Conservation (phyloP, 164 flowering plant species). For the Hamamelis virginiana region DNA sequence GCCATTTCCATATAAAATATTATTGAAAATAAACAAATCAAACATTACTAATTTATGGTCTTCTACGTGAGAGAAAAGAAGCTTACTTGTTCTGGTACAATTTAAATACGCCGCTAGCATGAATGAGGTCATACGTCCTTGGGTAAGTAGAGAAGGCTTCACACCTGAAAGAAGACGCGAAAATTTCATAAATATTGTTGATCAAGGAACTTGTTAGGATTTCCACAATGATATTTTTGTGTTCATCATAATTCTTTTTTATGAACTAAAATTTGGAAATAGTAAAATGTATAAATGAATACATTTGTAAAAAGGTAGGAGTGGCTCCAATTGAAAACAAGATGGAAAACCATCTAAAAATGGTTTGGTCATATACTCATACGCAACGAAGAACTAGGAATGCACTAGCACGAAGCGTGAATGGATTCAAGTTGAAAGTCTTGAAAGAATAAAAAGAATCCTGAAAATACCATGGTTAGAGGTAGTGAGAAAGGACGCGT, state of each 20-base stretch:
- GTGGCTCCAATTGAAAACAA: no score
- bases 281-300: no score
- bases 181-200: neutral
- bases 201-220: neutral
- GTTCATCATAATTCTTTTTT: neutral
- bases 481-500: no score
- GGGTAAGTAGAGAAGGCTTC: conserved; percentile 95
- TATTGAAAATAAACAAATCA: conserved; percentile 2
- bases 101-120: conserved; percentile 72
- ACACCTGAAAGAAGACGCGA: conserved; percentile 52
- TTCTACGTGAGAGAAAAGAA: conserved; percentile 9
- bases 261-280: neutral
- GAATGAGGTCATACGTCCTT: conserved; percentile 79
- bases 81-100: conserved; percentile 70
- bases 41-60: neutral
- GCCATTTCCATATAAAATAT: no score
- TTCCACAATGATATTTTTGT: neutral
- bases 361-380: no score
- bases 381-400: no score
- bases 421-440: no score
- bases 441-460: no score
- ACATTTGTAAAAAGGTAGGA: no score
- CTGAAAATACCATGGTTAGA: no score
- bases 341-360: no score
- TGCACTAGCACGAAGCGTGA: no score